Conservation (phyloP, 176 grass and related monocot species). For the Triticum urartu region DNA sequence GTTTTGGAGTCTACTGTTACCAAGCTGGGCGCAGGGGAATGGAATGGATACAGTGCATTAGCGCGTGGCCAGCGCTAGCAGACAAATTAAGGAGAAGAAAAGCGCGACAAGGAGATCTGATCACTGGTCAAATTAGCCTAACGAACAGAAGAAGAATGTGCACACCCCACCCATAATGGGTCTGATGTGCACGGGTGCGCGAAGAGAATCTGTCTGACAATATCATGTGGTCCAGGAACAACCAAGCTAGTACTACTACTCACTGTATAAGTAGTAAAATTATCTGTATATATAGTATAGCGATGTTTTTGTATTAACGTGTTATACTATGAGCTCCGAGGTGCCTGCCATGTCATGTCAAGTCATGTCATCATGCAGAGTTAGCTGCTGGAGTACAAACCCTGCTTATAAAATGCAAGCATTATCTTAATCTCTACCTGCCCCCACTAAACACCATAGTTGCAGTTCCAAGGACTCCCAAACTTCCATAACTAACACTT, state of each 20-base stretch:
- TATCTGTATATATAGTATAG: neutral
- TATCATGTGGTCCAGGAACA: conserved; percentile 4
- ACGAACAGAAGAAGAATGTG: conserved; percentile 42
- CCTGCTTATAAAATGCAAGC: neutral
- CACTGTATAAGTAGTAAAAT: no score
- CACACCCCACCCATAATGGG: neutral
- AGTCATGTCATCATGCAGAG: neutral
- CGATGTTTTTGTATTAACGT: neutral
- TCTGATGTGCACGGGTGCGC: neutral
- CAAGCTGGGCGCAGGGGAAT: neutral
- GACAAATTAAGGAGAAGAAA: conserved; percentile 10
- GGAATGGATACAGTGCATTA: neutral
- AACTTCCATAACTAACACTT: conserved; percentile 20
- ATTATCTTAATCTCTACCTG: conserved; percentile 20
- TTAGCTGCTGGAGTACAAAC: neutral
- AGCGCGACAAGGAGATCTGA: conserved; percentile 4
- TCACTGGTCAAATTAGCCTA: conserved; percentile 14
- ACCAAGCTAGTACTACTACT: conserved; percentile 8
- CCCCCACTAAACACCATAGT: conserved; percentile 28
- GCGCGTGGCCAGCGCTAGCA: neutral
- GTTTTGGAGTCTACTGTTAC: neutral
- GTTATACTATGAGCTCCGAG: conserved; percentile 11
- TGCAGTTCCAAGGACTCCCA: conserved; percentile 47
- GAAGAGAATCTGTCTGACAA: conserved; percentile 23
- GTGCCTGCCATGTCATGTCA: neutral